phyloP scores from a whole-genome alignment of 1,139 yeast species.

The Candida gigantensis region DNA sequence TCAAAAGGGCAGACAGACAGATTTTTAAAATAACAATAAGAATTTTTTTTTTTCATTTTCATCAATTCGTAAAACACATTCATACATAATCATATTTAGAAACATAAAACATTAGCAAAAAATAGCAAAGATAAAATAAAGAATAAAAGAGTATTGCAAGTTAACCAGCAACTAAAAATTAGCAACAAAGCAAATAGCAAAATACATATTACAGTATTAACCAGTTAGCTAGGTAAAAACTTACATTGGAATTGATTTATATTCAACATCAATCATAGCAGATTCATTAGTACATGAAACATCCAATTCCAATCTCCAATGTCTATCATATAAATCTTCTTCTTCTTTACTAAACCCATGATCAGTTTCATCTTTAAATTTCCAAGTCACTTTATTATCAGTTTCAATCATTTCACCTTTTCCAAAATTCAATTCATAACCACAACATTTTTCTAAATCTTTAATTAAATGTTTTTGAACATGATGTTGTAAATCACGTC shows the following conservation, averaged over 20 bases:
- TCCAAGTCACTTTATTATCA: conserved; percentile 49
- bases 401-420: conserved; percentile 53
- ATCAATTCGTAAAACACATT: conserved; percentile 6
- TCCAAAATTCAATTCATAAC: conserved; percentile 54
- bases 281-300: conserved; percentile 61
- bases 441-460: conserved; percentile 64
- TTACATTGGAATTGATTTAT: conserved; percentile 43
- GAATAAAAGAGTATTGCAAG: neutral
- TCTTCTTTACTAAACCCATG: conserved; percentile 56
- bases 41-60: too few relatives aligned
- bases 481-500: conserved; percentile 75
- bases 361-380: conserved; percentile 50
- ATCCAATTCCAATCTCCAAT: conserved; percentile 59
- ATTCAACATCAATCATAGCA: conserved; percentile 62
- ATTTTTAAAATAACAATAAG: neutral
- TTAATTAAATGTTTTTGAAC: conserved; percentile 67
- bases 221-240: too few relatives aligned
- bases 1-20: too few relatives aligned
- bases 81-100: conserved; percentile 1
- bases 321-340: conserved; percentile 45
- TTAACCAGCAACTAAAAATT: neutral
- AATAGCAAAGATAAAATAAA: neutral
- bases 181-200: neutral
- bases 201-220: too few relatives aligned
- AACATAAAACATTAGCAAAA: neutral